Conservation (phyloP, 23 red algal species). For the Gracilariopsis chorda region DNA sequence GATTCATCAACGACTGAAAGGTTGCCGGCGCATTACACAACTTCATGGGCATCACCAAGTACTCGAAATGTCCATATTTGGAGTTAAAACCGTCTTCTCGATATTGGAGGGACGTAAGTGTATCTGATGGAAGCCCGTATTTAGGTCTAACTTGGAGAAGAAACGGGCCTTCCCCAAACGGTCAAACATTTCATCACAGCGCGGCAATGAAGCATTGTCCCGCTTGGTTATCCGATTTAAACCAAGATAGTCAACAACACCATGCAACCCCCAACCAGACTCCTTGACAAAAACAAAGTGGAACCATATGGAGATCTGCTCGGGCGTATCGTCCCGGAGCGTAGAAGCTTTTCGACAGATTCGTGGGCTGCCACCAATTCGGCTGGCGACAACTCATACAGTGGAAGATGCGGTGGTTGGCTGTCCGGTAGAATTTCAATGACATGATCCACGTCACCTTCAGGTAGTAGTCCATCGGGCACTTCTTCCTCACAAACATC, state of each 20-base stretch:
- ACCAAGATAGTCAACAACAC: conserved; percentile 15
- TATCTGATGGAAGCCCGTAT: conserved; percentile 23
- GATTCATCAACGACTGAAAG: conserved; percentile 14
- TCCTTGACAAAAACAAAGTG: conserved; percentile 15
- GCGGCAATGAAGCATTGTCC: background rate
- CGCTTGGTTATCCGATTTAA: conserved; percentile 8
- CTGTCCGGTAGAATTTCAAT: background rate
- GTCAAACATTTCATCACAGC: conserved; percentile 30
- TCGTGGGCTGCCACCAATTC: background rate
- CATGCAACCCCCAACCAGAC: background rate
- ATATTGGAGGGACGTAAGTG: background rate
- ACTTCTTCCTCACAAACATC: background rate
- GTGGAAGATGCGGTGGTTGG: background rate
- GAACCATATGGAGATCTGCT: conserved; percentile 5
- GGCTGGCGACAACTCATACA: background rate
- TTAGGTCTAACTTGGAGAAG: conserved; percentile 19
- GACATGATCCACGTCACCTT: background rate
- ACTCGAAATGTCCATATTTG: conserved; percentile 5
- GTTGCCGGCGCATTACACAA: conserved; percentile 2
- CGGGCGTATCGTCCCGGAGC: background rate
- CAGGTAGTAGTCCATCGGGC: background rate
- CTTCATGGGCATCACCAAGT: background rate
- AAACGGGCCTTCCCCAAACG: background rate
- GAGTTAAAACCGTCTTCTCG: conserved; percentile 11
- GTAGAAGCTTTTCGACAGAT: background rate